Percentiles rank a stretch among this genome's conserved stretches.
Conservation (phyloP, 306 rosid species). For the barrel medic (Medicago truncatula) region MtrunA17r5.0-ANR NC_053046.1:2676001-2676500, state of each 20-base stretch:
- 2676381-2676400: conserved; percentile 15
- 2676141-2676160: no score
- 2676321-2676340: background rate
- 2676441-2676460: conserved; percentile 59
- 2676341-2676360: conserved; percentile 2
- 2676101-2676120: no score
- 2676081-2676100: no score
- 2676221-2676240: conserved; percentile 3
- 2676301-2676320: conserved; percentile 38
- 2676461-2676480: conserved; percentile 59
- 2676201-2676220: conserved; percentile 6
- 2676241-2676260: conserved; percentile 3
- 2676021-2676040: no score
- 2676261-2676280: conserved; percentile 2
- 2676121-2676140: no score
- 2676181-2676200: background rate
- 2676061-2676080: no score
- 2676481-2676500: conserved; percentile 63
- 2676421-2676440: conserved; percentile 58
- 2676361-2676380: background rate
- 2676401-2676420: conserved; percentile 51
- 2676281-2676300: conserved; percentile 32
- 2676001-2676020: no score
- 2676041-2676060: no score
- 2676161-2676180: no score